A percentile compares a stretch with the other conserved stretches of the same genome.
Evolutionary conservation across 2,329 filamentous ascomycete genomes (phyloP).

Genomic region (Phoma sp.): DNA sequence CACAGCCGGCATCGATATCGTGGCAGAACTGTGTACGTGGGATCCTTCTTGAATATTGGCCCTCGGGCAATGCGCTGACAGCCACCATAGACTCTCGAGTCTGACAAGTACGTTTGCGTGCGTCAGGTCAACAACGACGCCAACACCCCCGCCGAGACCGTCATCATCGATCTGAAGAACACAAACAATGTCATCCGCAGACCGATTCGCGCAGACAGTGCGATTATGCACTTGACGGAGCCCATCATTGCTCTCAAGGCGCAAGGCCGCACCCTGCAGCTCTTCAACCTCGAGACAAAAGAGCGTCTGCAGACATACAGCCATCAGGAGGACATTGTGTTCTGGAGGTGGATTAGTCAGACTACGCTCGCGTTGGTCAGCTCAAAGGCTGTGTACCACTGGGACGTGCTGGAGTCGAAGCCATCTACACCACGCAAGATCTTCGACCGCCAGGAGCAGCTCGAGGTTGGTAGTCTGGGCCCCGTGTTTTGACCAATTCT

Average conservation of each 20-base stretch:
- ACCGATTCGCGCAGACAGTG: constrained; percentile 98
- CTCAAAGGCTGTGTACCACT: constrained; percentile 90
- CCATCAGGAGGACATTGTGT: constrained; percentile 96
- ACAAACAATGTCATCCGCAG: constrained; percentile 92
- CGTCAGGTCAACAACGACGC: constrained; percentile 86
- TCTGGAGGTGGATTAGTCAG: constrained; percentile 99
- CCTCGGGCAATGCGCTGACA: constrained; percentile 26
- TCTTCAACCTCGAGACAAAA: constrained; percentile 93
- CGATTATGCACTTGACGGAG: constrained; percentile 98
- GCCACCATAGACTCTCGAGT: constrained; percentile 83
- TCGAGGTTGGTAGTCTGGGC: constrained; percentile 66
- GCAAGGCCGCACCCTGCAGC: constrained; percentile 91
- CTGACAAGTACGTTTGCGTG: constrained; percentile 94
- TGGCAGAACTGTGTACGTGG: constrained; percentile 83
- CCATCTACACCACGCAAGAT: constrained; percentile 82
- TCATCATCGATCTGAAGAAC: constrained; percentile 98
- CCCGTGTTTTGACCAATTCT: neutral
- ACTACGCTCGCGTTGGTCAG: constrained; percentile 88
- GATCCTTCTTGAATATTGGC: neutral
- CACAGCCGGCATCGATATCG: constrained; percentile 73
- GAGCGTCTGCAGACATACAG: constrained; percentile 95
- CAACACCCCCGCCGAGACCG: constrained; percentile 84
- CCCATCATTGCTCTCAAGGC: constrained; percentile 97
- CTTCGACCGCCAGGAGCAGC: constrained; percentile 92
- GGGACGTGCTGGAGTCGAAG: constrained; percentile 89